Conservation (phyloP, 2,329 filamentous ascomycete species). For the Helicocarpus griseus region DNA sequence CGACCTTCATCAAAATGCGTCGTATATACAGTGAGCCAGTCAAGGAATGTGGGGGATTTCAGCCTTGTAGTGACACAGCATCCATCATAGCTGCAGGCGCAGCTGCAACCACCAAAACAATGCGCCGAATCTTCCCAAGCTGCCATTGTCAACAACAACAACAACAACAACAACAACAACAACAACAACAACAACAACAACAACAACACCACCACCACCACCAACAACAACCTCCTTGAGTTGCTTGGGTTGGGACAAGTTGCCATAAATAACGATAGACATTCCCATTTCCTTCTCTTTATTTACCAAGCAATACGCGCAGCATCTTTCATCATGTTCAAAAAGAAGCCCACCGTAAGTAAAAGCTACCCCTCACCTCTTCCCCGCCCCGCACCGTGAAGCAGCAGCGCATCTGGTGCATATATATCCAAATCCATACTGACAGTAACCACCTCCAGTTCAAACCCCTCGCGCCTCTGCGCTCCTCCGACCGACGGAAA, state of each 20-base stretch:
- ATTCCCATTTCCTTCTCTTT: background rate
- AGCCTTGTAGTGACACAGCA: background rate
- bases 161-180: background rate
- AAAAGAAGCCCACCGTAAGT: slow-evolving; percentile 51
- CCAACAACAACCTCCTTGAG: background rate
- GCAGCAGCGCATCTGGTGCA: background rate
- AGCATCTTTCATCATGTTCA: slow-evolving; percentile 42
- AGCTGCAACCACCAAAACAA: too few species aligned
- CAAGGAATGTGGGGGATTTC: background rate
- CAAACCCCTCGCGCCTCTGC: slow-evolving; percentile 56
- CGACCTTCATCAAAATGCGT: too few species aligned
- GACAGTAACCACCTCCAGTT: slow-evolving; percentile 34
- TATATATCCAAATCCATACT: slow-evolving; percentile 4
- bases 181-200: too few species aligned
- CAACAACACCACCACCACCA: background rate
- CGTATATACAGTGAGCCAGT: too few species aligned
- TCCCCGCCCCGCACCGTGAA: background rate
- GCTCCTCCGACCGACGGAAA: slow-evolving; percentile 57
- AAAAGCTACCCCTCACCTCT: slow-evolving; percentile 14
- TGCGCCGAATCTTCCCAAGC: too few species aligned
- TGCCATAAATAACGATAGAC: background rate
- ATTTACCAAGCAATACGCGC: background rate
- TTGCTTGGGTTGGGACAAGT: background rate
- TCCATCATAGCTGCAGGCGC: too few species aligned
- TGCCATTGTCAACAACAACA: background rate